A percentile compares a stretch with the other conserved stretches of the same genome.
Evolutionary conservation across 225 moss, liverwort and hornwort species (phyloP).

Genomic region (Lunularia cruciata): DNA sequence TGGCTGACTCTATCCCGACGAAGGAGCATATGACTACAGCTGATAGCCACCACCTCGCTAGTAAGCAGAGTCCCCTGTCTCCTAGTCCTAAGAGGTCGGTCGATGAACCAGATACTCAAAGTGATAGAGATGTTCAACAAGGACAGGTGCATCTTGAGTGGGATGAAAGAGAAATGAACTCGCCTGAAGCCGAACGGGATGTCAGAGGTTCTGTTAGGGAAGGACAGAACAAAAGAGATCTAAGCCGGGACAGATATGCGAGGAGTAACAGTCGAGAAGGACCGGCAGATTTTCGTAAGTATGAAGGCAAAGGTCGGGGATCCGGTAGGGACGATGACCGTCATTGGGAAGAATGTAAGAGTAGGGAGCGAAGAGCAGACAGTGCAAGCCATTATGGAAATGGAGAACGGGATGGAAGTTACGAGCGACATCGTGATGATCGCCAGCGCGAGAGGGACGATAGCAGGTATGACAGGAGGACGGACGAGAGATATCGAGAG

Average conservation of each 20-base stretch:
- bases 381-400: slow-evolving; percentile 33
- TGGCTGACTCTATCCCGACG: slow-evolving; percentile 26
- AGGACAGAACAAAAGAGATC: slow-evolving; percentile 20
- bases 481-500: slow-evolving; percentile 36
- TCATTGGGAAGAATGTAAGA: slow-evolving; percentile 35
- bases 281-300: slow-evolving; percentile 30
- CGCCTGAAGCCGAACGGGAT: slow-evolving; percentile 36
- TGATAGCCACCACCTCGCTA: slow-evolving; percentile 20
- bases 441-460: slow-evolving; percentile 41
- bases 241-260: slow-evolving; percentile 29
- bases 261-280: slow-evolving; percentile 38
- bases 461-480: slow-evolving; percentile 10
- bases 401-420: slow-evolving; percentile 16
- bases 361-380: slow-evolving; percentile 40
- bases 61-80: slow-evolving; percentile 35
- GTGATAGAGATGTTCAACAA: slow-evolving; percentile 34
- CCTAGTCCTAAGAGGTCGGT: slow-evolving; percentile 40
- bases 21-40: slow-evolving; percentile 16
- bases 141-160: slow-evolving; percentile 29
- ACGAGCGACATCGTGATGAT: slow-evolving; percentile 46
- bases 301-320: slow-evolving; percentile 25
- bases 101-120: slow-evolving; percentile 37
- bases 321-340: slow-evolving; percentile 33
- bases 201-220: slow-evolving; percentile 31
- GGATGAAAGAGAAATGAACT: slow-evolving; percentile 32